These are phyloP conservation scores for Diaporthe ampelina DNA, from an alignment of 2,329 filamentous ascomycete genomes.

Conservation along the genomic window DNA sequence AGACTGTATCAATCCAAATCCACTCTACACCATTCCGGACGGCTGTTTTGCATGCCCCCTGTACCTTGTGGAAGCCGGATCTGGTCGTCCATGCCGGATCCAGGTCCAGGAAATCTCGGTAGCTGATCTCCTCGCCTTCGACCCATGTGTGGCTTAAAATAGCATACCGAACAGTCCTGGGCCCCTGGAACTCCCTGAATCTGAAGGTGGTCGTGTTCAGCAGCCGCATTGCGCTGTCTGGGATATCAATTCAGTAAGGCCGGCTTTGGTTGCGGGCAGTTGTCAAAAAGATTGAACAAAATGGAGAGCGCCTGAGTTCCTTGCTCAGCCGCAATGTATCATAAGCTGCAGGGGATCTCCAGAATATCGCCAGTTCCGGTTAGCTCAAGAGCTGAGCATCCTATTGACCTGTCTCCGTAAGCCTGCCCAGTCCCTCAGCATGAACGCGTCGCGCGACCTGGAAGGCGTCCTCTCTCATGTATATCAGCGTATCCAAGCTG, in stretches of 20 bases:
- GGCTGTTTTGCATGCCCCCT: constrained; percentile 36
- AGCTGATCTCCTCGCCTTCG: constrained; percentile 45
- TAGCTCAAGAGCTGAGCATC: neutral
- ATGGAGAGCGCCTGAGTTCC: neutral
- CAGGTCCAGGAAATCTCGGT: constrained; percentile 42
- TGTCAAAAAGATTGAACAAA: neutral
- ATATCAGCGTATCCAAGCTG: no score
- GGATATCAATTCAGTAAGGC: neutral
- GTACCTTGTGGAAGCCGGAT: constrained; percentile 41
- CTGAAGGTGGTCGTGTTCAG: constrained; percentile 19
- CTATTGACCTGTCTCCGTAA: neutral
- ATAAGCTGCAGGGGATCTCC: neutral
- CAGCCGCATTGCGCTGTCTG: constrained; percentile 21
- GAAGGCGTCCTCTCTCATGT: neutral
- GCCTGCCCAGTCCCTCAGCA: neutral
- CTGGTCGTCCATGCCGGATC: constrained; percentile 2
- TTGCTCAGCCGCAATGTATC: neutral
- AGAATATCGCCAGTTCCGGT: neutral
- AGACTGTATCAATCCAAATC: constrained; percentile 47
- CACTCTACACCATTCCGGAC: constrained; percentile 33
- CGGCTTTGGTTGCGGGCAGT: neutral
- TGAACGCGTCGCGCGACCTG: neutral
- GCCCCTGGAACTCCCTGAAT: constrained; percentile 17
- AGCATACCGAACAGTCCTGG: constrained; percentile 41
- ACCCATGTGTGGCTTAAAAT: constrained; percentile 49